phyloP scores from a whole-genome alignment of 306 rosid genomes.

The Corylus americana region DNA sequence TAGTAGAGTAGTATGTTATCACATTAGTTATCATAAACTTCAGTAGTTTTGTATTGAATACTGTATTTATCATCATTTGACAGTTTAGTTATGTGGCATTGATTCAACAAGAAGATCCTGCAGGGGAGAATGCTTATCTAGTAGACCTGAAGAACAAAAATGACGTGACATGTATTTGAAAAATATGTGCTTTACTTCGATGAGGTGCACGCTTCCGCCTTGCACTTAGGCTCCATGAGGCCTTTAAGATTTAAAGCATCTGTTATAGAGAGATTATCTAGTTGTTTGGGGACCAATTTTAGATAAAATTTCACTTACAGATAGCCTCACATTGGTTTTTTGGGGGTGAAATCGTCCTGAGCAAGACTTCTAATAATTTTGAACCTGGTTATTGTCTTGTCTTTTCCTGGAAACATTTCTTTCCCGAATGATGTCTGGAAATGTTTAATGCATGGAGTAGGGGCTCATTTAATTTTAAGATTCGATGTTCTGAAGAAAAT shows the following conservation, averaged over 20 bases:
- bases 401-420: background rate
- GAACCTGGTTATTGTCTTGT: background rate
- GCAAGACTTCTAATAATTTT: background rate
- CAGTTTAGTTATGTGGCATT: no score
- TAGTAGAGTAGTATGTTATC: no score
- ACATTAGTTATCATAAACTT: no score
- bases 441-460: background rate
- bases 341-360: background rate
- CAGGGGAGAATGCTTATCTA: background rate
- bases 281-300: background rate
- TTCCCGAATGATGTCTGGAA: background rate
- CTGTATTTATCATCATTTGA: no score
- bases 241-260: background rate
- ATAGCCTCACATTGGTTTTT: background rate
- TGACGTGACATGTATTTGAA: background rate
- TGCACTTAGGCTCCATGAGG: no score
- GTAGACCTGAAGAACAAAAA: background rate
- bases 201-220: no score
- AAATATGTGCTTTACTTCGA: background rate
- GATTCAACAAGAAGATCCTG: background rate
- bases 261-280: background rate
- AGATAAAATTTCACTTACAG: background rate
- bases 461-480: background rate
- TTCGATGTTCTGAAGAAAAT: background rate
- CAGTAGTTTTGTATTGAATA: no score